Conservation (phyloP, 441 rosid species). For the Populus tomentosa region DNA sequence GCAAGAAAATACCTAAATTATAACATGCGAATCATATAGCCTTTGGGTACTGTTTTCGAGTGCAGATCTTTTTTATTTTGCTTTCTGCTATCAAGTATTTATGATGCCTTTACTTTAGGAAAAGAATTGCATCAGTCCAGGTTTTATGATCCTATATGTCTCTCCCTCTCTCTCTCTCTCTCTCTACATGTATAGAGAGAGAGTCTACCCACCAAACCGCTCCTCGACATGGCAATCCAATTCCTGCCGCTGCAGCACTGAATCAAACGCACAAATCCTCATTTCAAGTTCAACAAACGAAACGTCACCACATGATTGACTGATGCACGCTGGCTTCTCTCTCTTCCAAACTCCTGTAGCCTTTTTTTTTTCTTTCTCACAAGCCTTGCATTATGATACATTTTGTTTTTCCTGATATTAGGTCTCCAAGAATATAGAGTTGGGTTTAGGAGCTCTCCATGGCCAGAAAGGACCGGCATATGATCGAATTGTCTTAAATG, state of each 20-base stretch:
- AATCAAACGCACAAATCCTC: neutral
- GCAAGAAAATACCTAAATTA: neutral
- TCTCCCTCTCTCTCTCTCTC: too few relatives aligned
- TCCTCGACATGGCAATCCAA: neutral
- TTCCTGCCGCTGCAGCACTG: neutral
- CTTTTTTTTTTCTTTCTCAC: neutral
- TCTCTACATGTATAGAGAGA: neutral
- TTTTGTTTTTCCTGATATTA: constrained; percentile 11
- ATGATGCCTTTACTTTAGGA: neutral
- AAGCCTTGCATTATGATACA: neutral
- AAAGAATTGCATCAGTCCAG: neutral
- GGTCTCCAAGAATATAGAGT: constrained; percentile 86
- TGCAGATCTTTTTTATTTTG: neutral
- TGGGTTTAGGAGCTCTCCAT: constrained; percentile 75
- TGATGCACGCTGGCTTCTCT: neutral
- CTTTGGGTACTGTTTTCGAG: neutral
- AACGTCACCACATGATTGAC: neutral
- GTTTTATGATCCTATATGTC: neutral
- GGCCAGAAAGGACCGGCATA: constrained; percentile 85
- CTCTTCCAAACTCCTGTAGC: neutral
- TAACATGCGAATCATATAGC: neutral
- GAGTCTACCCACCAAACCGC: too few relatives aligned
- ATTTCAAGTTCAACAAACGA: neutral
- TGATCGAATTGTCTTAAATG: constrained; percentile 83
- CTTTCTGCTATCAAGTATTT: neutral